Evolutionary conservation across 2,329 filamentous ascomycete genomes (phyloP).

Genomic region (Cordyceps cicadae): DNA sequence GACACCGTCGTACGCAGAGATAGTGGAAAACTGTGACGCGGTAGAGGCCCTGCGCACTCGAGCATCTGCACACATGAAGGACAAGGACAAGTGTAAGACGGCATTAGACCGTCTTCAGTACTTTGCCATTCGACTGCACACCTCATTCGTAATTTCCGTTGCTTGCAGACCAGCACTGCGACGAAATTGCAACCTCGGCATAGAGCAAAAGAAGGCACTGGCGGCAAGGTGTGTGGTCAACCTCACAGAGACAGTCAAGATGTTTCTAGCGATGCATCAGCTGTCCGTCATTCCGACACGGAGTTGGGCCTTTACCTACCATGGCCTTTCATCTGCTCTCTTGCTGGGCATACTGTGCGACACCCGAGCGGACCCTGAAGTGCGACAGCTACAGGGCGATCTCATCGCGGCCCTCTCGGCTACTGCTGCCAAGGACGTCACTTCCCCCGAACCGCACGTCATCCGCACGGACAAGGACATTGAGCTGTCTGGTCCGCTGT

Average conservation of each 20-base stretch:
- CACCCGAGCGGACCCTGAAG: constrained; percentile 54
- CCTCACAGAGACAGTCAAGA: constrained; percentile 56
- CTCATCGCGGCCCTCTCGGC: constrained; percentile 56
- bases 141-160: constrained; percentile 57
- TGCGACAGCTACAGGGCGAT: constrained; percentile 55
- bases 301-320: constrained; percentile 61
- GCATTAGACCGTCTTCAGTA: constrained; percentile 55
- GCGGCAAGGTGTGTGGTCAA: constrained; percentile 54
- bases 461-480: constrained; percentile 51
- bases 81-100: constrained; percentile 55
- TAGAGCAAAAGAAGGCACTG: constrained; percentile 44
- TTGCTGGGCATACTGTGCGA: constrained; percentile 56
- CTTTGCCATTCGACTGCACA: constrained; percentile 57
- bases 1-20: constrained; percentile 43
- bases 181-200: constrained; percentile 42
- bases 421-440: constrained; percentile 54
- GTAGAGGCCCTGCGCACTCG: constrained; percentile 44
- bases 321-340: constrained; percentile 57
- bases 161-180: constrained; percentile 55
- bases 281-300: constrained; percentile 57
- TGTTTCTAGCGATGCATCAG: constrained; percentile 63
- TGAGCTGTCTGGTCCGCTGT: constrained; percentile 53
- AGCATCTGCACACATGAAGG: constrained; percentile 44
- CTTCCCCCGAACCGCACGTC: constrained; percentile 45
- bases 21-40: constrained; percentile 48